phyloP scores from a whole-genome alignment of 31 red algal species.

The Porphyra umbilicalis region DNA sequence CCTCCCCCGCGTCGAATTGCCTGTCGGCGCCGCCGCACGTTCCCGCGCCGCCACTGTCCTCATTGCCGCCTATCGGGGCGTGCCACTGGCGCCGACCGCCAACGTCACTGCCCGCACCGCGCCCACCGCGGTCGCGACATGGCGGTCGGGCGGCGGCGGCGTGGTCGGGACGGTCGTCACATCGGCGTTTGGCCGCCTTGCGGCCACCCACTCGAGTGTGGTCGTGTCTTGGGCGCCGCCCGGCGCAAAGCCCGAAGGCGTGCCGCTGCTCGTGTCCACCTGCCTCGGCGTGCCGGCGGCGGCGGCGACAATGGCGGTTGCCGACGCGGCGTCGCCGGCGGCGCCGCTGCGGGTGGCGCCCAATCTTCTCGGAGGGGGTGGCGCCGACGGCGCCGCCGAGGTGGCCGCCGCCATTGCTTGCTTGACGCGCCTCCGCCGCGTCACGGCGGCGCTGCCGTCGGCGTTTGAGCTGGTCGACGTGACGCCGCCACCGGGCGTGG shows the following conservation, averaged over 20 bases:
- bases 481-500: no score
- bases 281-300: background rate
- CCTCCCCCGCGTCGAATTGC: background rate
- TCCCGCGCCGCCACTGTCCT: background rate
- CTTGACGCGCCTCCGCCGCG: no score
- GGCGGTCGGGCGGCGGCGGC: no score
- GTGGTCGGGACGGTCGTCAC: background rate
- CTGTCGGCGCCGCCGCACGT: conserved; percentile 13
- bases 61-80: background rate
- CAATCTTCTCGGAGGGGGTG: background rate
- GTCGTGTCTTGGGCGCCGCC: background rate
- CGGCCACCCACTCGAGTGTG: no score
- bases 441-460: no score
- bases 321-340: no score
- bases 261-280: background rate
- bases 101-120: background rate
- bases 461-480: no score
- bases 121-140: background rate
- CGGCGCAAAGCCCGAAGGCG: no score
- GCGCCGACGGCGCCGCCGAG: no score
- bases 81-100: background rate
- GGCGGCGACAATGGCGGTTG: background rate
- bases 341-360: background rate
- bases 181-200: background rate
- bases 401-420: no score